A percentile compares a stretch with the other conserved stretches of the same genome.
phyloP scores from a whole-genome alignment of 257 asterid genomes.

The Ligustrum vulgare region DNA sequence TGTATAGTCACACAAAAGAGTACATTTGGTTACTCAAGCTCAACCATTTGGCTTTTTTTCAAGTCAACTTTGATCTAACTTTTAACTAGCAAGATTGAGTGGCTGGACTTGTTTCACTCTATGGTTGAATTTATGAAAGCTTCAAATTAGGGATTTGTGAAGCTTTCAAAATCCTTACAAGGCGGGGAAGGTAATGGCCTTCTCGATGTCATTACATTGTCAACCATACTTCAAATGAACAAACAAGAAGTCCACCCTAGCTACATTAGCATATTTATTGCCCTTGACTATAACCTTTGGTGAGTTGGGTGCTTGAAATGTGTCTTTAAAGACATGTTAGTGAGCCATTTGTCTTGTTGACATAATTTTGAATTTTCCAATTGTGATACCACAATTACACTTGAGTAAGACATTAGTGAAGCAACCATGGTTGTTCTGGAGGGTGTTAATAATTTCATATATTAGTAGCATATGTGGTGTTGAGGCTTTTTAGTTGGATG shows the following conservation, averaged over 20 bases:
- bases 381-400: background rate
- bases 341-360: background rate
- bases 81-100: background rate
- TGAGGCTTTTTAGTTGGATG: background rate
- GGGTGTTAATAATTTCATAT: background rate
- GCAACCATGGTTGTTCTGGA: background rate
- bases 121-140: background rate
- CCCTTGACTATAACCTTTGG: background rate
- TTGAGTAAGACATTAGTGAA: background rate
- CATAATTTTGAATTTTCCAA: background rate
- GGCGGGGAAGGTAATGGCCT: background rate
- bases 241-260: background rate
- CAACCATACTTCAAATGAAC: background rate
- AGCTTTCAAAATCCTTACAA: too few relatives aligned
- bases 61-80: background rate
- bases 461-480: background rate
- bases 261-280: background rate
- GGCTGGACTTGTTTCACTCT: background rate
- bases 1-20: background rate
- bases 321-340: background rate
- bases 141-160: background rate
- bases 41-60: background rate
- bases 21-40: background rate
- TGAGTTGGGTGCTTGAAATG: background rate
- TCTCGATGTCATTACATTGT: background rate